Conservation (phyloP, 1,139 yeast species). For the Debaryomyces sp. region DNA sequence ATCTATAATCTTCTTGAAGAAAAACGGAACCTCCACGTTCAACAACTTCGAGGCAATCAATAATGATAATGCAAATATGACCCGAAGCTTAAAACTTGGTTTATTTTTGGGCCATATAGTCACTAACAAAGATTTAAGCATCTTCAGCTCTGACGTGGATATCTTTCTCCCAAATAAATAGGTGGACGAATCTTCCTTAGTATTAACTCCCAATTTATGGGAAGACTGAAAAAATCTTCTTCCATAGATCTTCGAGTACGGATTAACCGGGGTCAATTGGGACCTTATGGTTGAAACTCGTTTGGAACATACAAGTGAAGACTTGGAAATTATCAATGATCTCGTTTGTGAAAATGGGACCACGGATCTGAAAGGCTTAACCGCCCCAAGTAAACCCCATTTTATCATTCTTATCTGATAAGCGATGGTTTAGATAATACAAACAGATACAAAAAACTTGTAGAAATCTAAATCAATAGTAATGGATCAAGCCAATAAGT, state of each 20-base stretch:
- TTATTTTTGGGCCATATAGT: conserved; percentile 92
- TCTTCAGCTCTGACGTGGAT: conserved; percentile 57
- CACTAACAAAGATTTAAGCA: conserved; percentile 61
- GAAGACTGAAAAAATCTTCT: not conserved
- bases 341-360: conserved; percentile 4
- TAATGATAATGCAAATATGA: conserved; percentile 69
- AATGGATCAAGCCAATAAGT: not conserved
- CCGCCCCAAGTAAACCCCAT: conserved; percentile 3
- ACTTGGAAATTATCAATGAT: not conserved
- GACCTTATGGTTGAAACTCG: not conserved
- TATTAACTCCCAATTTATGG: not conserved
- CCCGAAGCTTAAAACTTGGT: conserved; percentile 71
- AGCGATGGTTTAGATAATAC: conserved; percentile 1
- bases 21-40: conserved; percentile 95
- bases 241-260: not conserved
- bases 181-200: conserved; percentile 1
- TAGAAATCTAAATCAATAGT: not conserved
- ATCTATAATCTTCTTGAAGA: conserved; percentile 86
- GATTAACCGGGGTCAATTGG: not conserved
- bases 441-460: not conserved
- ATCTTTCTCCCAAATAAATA: conserved; percentile 28
- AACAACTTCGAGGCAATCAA: conserved; percentile 79
- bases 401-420: conserved; percentile 7
- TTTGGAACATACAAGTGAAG: not conserved
- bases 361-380: not conserved